Evolutionary conservation across 1,139 yeast genomes (phyloP).

Genomic region (Candida dubliniensis): DNA sequence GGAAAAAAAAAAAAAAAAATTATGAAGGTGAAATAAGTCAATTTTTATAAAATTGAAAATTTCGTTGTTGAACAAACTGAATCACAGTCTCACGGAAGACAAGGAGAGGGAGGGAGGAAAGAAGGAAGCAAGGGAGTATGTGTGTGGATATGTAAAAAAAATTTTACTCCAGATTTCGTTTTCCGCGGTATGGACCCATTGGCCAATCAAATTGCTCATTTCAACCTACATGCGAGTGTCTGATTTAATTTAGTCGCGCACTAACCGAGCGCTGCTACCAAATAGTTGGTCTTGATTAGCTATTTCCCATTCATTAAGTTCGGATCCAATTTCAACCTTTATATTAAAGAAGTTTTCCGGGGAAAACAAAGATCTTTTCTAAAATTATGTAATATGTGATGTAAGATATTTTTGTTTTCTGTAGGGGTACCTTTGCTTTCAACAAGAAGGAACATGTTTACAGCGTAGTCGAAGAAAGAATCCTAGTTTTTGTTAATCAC

Average conservation of each 20-base stretch:
- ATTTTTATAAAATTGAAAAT: constrained; percentile 4
- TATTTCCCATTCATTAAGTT: background rate
- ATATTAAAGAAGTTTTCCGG: no score
- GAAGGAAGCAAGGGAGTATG: background rate
- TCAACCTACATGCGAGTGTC: background rate
- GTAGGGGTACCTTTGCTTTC: no score
- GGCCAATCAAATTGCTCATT: constrained; percentile 1
- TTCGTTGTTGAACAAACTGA: background rate
- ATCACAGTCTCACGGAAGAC: background rate
- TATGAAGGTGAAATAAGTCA: background rate
- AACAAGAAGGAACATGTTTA: no score
- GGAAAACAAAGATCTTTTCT: no score
- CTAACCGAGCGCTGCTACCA: background rate
- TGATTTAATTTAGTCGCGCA: background rate
- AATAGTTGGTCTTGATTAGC: background rate
- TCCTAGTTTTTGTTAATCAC: no score
- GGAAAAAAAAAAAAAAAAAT: constrained; percentile 3
- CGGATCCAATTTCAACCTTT: no score
- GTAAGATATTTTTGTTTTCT: no score
- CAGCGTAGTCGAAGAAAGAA: no score
- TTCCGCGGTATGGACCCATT: background rate
- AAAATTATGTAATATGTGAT: no score
- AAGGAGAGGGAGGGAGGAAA: background rate
- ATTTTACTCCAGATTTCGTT: background rate
- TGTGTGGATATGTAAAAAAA: background rate